Base-by-base conservation (phyloP, 805 yeast genomes). In the Yarrowia sp. region DNA sequence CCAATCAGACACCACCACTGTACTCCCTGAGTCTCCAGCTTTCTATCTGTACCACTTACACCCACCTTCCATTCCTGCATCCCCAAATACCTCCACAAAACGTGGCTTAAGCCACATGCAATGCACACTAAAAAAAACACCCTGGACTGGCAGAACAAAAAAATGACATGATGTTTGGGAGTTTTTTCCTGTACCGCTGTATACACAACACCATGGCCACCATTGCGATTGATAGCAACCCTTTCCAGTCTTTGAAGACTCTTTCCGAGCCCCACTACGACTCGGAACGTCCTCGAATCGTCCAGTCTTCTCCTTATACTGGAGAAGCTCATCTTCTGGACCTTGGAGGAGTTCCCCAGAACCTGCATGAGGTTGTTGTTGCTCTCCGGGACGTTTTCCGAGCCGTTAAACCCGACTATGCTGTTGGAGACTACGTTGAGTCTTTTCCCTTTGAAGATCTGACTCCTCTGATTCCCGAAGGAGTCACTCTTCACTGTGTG, bases 401-500 rank as follows among this genome's bases (percentile, higher is more conserved):
- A 11, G 58, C 58, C n/a, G 32, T 51, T 3, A 22, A 35, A 11
- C 40, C 40, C 30, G 58, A 51, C 21, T 51, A 51, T 12, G 58
- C 58, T 10, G 41, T 51, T 1, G 40, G 41, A 6, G 12, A n/a
- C 21, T 51, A 51, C 58, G 16, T n/a, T 8, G 30, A 33, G 16
- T 51, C 58, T 3, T 51, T 51, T 32, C 58, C 58, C 11, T 51
- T 51, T 35, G 58, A 33, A 5, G n/a, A 12, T 2, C 41, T 51
- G 21, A 51, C 58, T 22, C 21, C 40, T 21, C 58, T 51, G 9
- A 30, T 51, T 3, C 58, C 58, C 10, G 41, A 33, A 22, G 32
- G n/a, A 2, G 30, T n/a, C n/a, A 10, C 58, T 51, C 58, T 51
- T 5, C 58, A 51, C 41, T 51, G 58, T 19, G 75, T 78, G 10